Base-by-base conservation (phyloP, 2,329 filamentous ascomycete genomes). In the Aspergillus uvarum region DNA sequence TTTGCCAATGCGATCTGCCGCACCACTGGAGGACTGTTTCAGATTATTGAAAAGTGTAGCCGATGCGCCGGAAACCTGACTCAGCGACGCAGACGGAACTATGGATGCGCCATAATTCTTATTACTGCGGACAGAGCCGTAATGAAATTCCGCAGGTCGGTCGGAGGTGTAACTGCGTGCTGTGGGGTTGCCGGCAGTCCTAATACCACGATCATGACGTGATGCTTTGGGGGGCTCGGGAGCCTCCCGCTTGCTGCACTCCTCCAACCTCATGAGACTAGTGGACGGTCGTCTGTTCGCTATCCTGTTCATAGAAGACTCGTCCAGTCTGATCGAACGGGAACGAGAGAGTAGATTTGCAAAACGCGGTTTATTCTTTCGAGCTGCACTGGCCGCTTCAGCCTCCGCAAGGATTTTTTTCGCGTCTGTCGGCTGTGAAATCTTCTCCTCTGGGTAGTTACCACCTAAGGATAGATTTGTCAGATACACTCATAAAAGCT, bases 131-230 rank as follows among this genome's bases (percentile, higher is more conserved):
- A 70, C 59, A 59, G 80, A 74, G 26, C 59, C 59, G 32, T 65
- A 59, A 48, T 59, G 63, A 26, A 59, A 54, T 42, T 72, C 76
- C 50, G 66, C 64, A 53, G 80, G 78, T 26, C 90, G 86, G 72
- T 96, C 91, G 63, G 87, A 86, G 3, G 90, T 92, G 67, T 89
- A 87, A 66, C 90, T 91, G 63, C 90, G 84, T 58, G 82, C 75
- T 24, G 82, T 81, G 31, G 89, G 85, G 63, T 75, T 77, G 80
- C 90, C 88, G 78, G 89, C 88, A 49, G 89, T 85, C 66, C 85
- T 84, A 68, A 88, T 87, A 3, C 87, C 83, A 66, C 87, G 85
- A 59, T 92, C 90, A 67, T 86, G 84, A 42, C 86, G 83, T 10
- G 89, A 85, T 1, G 88, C 87, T 71, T 83, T 88, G 55, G 87